Evolutionary conservation across 306 rosid genomes (phyloP).

Genomic region (Quercus engelmannii): DNA sequence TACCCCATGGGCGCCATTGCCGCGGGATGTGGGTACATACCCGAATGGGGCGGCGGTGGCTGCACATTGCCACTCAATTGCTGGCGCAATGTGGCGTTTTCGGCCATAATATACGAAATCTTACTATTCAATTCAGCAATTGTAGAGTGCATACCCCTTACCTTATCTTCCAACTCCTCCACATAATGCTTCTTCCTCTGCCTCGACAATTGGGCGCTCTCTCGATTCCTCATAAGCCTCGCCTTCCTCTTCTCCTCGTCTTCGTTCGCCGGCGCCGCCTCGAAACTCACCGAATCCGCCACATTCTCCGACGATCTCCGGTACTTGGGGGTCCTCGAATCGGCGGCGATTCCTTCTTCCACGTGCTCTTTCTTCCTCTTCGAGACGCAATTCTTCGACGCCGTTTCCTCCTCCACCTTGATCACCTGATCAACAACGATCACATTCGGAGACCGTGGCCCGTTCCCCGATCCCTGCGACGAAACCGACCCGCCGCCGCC

Average conservation of each 20-base stretch:
- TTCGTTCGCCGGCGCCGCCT: conserved; percentile 14
- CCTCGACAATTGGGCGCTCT: conserved; percentile 97
- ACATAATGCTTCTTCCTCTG: conserved; percentile 97
- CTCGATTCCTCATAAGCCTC: conserved; percentile 86
- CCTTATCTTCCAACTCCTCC: conserved; percentile 93
- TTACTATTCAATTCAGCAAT: conserved; percentile 71
- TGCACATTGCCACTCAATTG: conserved; percentile 54
- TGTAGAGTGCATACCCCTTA: conserved; percentile 76
- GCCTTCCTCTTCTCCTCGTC: conserved; percentile 73
- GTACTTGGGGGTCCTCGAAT: conserved; percentile 53
- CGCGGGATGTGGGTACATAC: conserved; percentile 74
- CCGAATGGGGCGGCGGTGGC: conserved; percentile 47
- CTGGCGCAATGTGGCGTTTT: conserved; percentile 81
- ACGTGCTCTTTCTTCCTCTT: conserved; percentile 70
- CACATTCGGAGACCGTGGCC: conserved; percentile 32
- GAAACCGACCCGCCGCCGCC: conserved; percentile 50
- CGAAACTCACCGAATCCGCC: conserved; percentile 9
- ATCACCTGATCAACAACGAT: conserved; percentile 43
- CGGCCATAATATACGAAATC: conserved; percentile 73
- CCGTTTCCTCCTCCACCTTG: conserved; percentile 46
- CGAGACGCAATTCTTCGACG: conserved; percentile 32
- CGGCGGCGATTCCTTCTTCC: conserved; percentile 38
- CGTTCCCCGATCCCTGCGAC: conserved; percentile 70
- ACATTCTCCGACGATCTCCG: conserved; percentile 43
- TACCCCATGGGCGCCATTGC: conserved; percentile 67